Base-by-base conservation (phyloP, 306 rosid species). In the Casuarina cunninghamiana region DNA sequence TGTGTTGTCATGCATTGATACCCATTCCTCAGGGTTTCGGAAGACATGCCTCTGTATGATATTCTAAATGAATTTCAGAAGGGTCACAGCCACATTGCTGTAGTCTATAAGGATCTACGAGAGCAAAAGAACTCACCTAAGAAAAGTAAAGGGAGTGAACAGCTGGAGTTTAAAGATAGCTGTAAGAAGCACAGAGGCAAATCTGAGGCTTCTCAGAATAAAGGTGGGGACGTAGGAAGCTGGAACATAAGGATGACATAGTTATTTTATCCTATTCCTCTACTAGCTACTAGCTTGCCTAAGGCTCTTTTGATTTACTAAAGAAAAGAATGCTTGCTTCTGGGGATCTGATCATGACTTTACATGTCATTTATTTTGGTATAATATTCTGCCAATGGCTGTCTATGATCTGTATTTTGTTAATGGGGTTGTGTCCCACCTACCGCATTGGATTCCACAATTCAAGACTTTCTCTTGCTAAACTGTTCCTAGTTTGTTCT, bases 21-120 rank as follows among this genome's bases (percentile, higher is more conserved):
- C 76, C 54, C 81, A 41, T 84, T 54, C 26, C 84, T 74, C 90
- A 95, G 97, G 85, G 99, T 95, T 87, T 87, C 96, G 37, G 99
- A 95, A 84, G 87, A 91, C 82, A 91, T 95, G 96, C 99, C 99
- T 75, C 84, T 95, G 43, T 95, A 95, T 84, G 99, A 95, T 81
- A 93, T 95, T 75, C 86, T 95, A 68, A 95, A 95, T 75, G 97
- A 95, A 86, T 95, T 95, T 81, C 99, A 95, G 81, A 95, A 95
- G 86, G 99, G 97, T 65, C 99, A 95, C 86, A 95, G 99, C 82
- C 99, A 95, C 86, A 95, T 95, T 83, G 99, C 99, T 73, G 97
- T 95, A 79, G 97, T 93, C 67, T 91, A 88, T 80, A 87, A 81
- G 89, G 90, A 93, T 80, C 86, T 82, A 77, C 89, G 86, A 72